phyloP scores from a whole-genome alignment of 768 basidiomycete species.

The Lactarius trivialis region DNA sequence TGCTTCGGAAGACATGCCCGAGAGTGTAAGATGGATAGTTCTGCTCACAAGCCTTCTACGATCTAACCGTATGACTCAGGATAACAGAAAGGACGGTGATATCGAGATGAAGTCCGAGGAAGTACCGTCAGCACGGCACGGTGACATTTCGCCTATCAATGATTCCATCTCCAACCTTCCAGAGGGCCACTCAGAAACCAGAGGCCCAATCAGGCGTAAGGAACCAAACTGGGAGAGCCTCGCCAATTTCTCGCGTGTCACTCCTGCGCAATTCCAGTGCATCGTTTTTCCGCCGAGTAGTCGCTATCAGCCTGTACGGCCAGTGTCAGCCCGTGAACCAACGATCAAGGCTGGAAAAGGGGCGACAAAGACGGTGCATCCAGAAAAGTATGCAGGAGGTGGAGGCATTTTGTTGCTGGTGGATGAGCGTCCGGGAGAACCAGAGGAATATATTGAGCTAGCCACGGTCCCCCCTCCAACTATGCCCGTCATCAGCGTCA shows the following conservation, averaged over 20 bases:
- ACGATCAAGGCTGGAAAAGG: conserved; percentile 25
- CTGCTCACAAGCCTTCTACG: neutral
- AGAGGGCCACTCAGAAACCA: conserved; percentile 35
- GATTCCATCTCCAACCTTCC: conserved; percentile 46
- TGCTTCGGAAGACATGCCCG: conserved; percentile 75
- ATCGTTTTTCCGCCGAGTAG: conserved; percentile 73
- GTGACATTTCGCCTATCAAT: conserved; percentile 52
- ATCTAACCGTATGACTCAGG: conserved; percentile 49
- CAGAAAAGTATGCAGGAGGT: conserved; percentile 67
- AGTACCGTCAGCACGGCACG: conserved; percentile 37
- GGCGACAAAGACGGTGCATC: conserved; percentile 29
- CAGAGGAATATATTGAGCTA: conserved; percentile 67
- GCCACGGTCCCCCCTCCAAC: conserved; percentile 30
- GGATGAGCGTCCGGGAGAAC: conserved; percentile 65
- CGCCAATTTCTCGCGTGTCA: conserved; percentile 88
- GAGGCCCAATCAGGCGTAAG: conserved; percentile 50
- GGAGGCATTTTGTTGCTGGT: conserved; percentile 83
- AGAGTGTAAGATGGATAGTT: conserved; percentile 52
- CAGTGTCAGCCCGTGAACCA: conserved; percentile 46
- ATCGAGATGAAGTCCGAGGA: conserved; percentile 75
- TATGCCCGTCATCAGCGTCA: conserved; percentile 30
- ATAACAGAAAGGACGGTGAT: conserved; percentile 54
- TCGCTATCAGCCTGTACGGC: conserved; percentile 85
- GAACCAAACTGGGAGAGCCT: conserved; percentile 75
- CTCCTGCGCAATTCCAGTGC: conserved; percentile 79